Conservation (phyloP, 441 rosid species). For the Adansonia gregorii region DNA sequence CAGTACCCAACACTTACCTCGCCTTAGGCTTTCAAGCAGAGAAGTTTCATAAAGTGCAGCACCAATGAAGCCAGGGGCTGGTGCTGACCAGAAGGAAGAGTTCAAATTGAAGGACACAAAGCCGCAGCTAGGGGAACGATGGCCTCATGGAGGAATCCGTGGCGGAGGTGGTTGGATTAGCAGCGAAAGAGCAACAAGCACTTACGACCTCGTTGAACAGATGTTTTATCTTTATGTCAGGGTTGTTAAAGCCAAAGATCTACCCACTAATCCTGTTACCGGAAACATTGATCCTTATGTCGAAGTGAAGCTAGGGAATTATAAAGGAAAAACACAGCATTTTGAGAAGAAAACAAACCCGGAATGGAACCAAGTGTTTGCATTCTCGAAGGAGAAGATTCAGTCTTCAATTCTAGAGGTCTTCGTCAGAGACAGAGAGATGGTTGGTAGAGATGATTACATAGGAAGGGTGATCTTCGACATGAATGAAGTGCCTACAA, state of each 20-base stretch:
- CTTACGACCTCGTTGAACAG: slow-evolving; percentile 77
- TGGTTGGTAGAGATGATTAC: slow-evolving; percentile 60
- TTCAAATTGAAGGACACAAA: slow-evolving; percentile 82
- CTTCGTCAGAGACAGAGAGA: slow-evolving; percentile 53
- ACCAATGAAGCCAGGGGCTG: slow-evolving; percentile 48
- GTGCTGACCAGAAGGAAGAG: slow-evolving; percentile 64
- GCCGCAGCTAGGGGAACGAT: slow-evolving; percentile 87
- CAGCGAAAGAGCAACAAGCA: slow-evolving; percentile 68
- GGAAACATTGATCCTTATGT: slow-evolving; percentile 63
- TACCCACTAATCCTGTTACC: slow-evolving; percentile 53
- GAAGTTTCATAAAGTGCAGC: background rate
- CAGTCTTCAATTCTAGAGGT: slow-evolving; percentile 68
- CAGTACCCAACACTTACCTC: background rate
- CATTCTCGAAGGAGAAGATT: slow-evolving; percentile 64
- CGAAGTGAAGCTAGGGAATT: slow-evolving; percentile 69
- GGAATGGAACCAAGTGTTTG: slow-evolving; percentile 66
- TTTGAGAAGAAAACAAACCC: slow-evolving; percentile 61
- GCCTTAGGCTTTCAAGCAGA: too few relatives aligned
- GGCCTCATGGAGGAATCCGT: slow-evolving; percentile 83
- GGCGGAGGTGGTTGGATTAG: slow-evolving; percentile 73
- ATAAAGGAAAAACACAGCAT: slow-evolving; percentile 60
- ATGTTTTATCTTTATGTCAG: slow-evolving; percentile 68
- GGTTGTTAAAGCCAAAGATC: slow-evolving; percentile 66
- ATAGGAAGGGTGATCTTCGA: slow-evolving; percentile 63
- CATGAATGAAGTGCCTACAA: slow-evolving; percentile 66